Percentiles rank a stretch among this genome's conserved stretches.
These are phyloP conservation scores for Tolypocladium sp. DNA, from an alignment of 2,329 filamentous ascomycete genomes.

Conservation along the genomic window DNA sequence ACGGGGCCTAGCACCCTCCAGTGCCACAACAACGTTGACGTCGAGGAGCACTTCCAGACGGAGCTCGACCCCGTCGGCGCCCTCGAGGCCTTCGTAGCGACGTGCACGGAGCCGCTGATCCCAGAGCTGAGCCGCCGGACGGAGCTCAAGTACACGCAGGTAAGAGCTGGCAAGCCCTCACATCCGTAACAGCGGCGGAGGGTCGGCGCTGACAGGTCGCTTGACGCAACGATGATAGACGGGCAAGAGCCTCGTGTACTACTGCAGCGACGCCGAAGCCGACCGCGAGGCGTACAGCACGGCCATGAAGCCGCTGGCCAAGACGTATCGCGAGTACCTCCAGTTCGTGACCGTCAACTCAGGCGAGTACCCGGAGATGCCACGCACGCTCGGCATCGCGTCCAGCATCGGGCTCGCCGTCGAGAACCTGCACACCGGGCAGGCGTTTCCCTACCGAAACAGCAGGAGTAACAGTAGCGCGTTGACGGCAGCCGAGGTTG, in stretches of 20 bases:
- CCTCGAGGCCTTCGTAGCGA: constrained; percentile 26
- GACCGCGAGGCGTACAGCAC: constrained; percentile 25
- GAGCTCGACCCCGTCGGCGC: constrained; percentile 22
- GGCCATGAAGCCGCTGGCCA: constrained; percentile 29
- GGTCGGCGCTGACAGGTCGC: not conserved
- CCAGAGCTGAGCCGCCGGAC: constrained; percentile 34
- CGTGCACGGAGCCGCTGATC: constrained; percentile 29
- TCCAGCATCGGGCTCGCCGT: constrained; percentile 26
- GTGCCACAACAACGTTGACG: constrained; percentile 33
- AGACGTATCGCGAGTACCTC: constrained; percentile 36
- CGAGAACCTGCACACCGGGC: constrained; percentile 33
- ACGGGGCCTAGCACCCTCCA: constrained; percentile 13
- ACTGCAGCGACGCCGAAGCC: constrained; percentile 10
- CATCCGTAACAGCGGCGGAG: not conserved
- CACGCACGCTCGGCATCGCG: constrained; percentile 24
- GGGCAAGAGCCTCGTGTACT: constrained; percentile 26
- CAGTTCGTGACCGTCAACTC: constrained; percentile 38
- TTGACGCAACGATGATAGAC: not conserved
- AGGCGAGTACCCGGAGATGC: constrained; percentile 34
- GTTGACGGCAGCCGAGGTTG: constrained; percentile 20
- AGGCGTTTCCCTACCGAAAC: constrained; percentile 27
- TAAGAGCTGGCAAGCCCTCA: not conserved
- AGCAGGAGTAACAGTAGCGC: constrained; percentile 15
- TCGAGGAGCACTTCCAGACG: constrained; percentile 19
- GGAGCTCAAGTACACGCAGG: constrained; percentile 30